Percentiles rank a stretch among this genome's conserved stretches.
Conservation (phyloP, 345 rosid genomes). For the Psidium guajava region DNA sequence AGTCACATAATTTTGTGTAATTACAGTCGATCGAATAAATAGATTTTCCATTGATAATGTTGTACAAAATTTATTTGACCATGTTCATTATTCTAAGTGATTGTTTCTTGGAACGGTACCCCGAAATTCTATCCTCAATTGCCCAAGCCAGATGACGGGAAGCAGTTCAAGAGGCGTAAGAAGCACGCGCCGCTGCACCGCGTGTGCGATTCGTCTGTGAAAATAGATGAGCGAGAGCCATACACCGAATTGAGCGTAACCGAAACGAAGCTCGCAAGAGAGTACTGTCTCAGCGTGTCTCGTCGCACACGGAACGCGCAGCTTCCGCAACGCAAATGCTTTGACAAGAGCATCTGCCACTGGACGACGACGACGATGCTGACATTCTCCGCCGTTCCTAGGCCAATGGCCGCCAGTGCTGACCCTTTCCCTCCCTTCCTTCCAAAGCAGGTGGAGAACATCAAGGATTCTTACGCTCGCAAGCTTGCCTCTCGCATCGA, state of each 20-base stretch:
- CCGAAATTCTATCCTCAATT: not conserved
- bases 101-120: not conserved
- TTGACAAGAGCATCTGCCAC: not conserved
- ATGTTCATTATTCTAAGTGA: not conserved
- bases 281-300: not conserved
- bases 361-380: not conserved
- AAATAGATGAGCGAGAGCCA: not conserved
- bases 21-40: not conserved
- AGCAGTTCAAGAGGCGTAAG: not conserved
- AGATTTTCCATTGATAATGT: not conserved
- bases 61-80: not conserved
- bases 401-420: conserved; percentile 5
- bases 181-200: not conserved
- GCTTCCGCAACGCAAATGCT: not conserved
- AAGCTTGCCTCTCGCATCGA: conserved; percentile 50
- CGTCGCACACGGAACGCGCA: not conserved
- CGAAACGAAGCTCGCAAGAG: not conserved
- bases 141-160: not conserved
- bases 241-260: not conserved
- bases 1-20: no score
- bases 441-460: conserved; percentile 41
- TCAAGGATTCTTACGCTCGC: conserved; percentile 44
- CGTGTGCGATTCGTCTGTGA: not conserved
- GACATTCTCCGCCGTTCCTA: conserved; percentile 4
- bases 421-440: conserved; percentile 41